These are phyloP conservation scores for Kwoniella shivajii DNA, from an alignment of 1,284 basidiomycete species.

Conservation along the genomic window DNA sequence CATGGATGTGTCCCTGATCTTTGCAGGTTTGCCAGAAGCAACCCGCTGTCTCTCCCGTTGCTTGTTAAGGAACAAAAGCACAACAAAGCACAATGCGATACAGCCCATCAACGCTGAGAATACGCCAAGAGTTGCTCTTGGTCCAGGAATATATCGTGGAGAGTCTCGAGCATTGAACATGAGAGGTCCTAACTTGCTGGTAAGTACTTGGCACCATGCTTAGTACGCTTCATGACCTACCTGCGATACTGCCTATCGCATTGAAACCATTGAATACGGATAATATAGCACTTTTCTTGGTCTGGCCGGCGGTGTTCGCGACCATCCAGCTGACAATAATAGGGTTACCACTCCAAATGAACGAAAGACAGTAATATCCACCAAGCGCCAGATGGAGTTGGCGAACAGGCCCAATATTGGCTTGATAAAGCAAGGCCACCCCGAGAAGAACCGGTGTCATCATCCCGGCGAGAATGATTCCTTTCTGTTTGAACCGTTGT, in stretches of 20 bases:
- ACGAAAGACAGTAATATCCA: slow-evolving; percentile 54
- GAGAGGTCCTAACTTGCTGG: slow-evolving; percentile 21
- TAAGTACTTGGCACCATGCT: not conserved
- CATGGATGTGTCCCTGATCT: slow-evolving; percentile 50
- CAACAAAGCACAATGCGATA: slow-evolving; percentile 35
- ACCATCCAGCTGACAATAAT: slow-evolving; percentile 53
- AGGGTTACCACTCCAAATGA: slow-evolving; percentile 54
- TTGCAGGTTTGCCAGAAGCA: slow-evolving; percentile 45
- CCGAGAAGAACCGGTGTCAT: slow-evolving; percentile 49
- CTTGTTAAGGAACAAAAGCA: slow-evolving; percentile 45
- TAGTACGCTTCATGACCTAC: slow-evolving; percentile 13
- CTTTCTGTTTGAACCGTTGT: slow-evolving; percentile 41
- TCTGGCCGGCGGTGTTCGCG: slow-evolving; percentile 53
- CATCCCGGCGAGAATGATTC: slow-evolving; percentile 36
- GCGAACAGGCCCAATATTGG: slow-evolving; percentile 20
- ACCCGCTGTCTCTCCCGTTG: slow-evolving; percentile 45
- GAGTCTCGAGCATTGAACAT: slow-evolving; percentile 49
- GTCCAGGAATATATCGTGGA: slow-evolving; percentile 47
- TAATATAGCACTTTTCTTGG: slow-evolving; percentile 53
- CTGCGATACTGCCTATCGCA: slow-evolving; percentile 35
- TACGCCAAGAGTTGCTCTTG: slow-evolving; percentile 43
- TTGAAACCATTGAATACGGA: slow-evolving; percentile 36
- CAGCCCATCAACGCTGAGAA: slow-evolving; percentile 42
- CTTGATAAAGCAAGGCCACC: slow-evolving; percentile 27
- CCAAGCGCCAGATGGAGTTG: slow-evolving; percentile 26